A percentile compares a stretch with the other conserved stretches of the same genome.
These are phyloP conservation scores for Bipolaris gigantea DNA, from an alignment of 2,329 filamentous ascomycete species.

Conservation along the genomic window DNA sequence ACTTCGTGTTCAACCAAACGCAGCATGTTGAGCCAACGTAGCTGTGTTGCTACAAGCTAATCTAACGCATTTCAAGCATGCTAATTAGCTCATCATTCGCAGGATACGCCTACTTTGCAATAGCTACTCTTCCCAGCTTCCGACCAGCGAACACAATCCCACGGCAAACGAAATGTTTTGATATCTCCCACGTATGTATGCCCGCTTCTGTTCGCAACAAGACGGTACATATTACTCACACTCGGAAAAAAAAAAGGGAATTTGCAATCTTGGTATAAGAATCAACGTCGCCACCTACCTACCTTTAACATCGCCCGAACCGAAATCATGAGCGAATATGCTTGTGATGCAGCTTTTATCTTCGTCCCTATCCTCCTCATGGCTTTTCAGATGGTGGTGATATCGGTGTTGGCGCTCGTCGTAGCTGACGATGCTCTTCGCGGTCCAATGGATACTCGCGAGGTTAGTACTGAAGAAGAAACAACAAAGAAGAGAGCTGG, in stretches of 20 bases:
- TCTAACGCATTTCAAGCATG: not conserved
- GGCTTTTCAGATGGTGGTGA: not conserved
- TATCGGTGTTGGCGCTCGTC: not conserved
- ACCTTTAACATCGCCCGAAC: no score
- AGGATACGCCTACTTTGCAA: no score
- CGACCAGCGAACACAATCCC: no score
- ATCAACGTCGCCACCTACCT: no score
- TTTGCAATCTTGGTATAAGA: no score
- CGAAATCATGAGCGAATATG: not conserved
- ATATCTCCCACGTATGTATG: no score
- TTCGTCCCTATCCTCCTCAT: not conserved
- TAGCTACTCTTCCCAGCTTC: no score
- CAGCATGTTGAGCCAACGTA: not conserved
- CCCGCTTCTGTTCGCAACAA: no score
- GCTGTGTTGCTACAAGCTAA: not conserved
- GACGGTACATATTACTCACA: no score
- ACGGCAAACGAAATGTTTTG: no score
- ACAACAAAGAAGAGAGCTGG: not conserved
- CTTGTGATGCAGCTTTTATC: not conserved
- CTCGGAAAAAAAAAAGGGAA: no score
- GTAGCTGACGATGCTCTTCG: not conserved
- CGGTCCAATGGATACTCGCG: not conserved
- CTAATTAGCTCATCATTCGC: not conserved
- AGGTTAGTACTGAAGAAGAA: not conserved
- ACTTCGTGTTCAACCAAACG: not conserved